Conservation (phyloP, 306 rosid genomes). For the Albizia julibrissin region DNA sequence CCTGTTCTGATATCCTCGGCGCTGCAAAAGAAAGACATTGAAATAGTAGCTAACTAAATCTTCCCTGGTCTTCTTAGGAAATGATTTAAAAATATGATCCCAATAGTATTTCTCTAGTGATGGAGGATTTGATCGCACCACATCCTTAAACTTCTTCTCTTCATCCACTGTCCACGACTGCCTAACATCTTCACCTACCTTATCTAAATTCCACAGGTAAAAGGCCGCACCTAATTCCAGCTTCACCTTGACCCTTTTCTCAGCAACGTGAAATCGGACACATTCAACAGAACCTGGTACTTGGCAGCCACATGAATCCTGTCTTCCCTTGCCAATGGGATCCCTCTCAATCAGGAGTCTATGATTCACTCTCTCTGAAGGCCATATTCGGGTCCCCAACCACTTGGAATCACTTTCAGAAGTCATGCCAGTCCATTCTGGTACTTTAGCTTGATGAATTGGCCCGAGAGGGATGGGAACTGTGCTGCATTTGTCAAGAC, state of each 20-base stretch:
- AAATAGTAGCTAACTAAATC: conserved; percentile 83
- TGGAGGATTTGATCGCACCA: conserved; percentile 46
- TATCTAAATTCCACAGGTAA: conserved; percentile 58
- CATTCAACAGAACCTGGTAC: conserved; percentile 64
- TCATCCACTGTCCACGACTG: conserved; percentile 61
- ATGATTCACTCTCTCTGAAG: conserved; percentile 40
- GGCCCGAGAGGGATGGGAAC: conserved; percentile 46
- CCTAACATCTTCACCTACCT: conserved; percentile 67
- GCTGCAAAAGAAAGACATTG: conserved; percentile 76
- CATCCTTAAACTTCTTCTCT: conserved; percentile 54
- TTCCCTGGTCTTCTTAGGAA: conserved; percentile 65
- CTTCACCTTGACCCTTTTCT: conserved; percentile 62
- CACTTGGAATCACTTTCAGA: conserved; percentile 72
- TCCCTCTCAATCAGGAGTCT: conserved; percentile 63
- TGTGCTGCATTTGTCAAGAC: conserved; percentile 23
- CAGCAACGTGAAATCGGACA: conserved; percentile 62
- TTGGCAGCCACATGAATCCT: conserved; percentile 69
- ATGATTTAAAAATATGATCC: conserved; percentile 48
- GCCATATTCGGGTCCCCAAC: conserved; percentile 76
- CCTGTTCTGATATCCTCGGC: conserved; percentile 77
- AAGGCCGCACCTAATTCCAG: conserved; percentile 71
- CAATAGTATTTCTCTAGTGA: conserved; percentile 49
- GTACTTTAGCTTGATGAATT: conserved; percentile 59
- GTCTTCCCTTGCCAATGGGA: conserved; percentile 86
- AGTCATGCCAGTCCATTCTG: conserved; percentile 59